phyloP scores from a whole-genome alignment of 805 yeast genomes.

The Schizosaccharomyces japonicus region DNA sequence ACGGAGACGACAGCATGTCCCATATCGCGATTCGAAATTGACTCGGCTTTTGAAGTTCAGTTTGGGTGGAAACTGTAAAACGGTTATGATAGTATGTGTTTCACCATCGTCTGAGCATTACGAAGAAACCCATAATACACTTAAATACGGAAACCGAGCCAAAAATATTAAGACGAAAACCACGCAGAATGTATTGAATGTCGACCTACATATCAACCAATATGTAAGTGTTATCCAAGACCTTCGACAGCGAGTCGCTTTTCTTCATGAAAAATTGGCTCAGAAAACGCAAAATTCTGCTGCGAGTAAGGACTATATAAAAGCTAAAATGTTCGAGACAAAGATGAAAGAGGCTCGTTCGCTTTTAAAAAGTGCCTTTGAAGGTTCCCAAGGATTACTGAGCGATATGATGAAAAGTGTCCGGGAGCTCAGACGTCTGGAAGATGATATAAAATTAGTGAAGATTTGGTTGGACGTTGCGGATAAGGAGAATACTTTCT shows the following conservation, averaged over 20 bases:
- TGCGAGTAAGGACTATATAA: neutral
- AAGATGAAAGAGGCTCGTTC: neutral
- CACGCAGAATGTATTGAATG: conserved; percentile 44
- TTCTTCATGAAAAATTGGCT: conserved; percentile 22
- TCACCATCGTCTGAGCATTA: conserved; percentile 61
- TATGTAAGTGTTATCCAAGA: conserved; percentile 65
- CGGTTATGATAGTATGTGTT: conserved; percentile 77
- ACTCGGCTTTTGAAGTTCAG: conserved; percentile 71
- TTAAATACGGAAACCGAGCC: conserved; percentile 78
- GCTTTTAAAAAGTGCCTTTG: neutral
- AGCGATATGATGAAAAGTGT: neutral
- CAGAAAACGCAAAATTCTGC: neutral
- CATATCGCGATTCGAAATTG: conserved; percentile 46
- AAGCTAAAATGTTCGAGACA: neutral
- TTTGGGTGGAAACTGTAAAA: conserved; percentile 67
- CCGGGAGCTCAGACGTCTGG: neutral
- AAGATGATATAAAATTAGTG: neutral
- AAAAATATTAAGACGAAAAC: conserved; percentile 70
- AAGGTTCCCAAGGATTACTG: neutral
- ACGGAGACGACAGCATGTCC: conserved; percentile 26
- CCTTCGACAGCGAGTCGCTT: conserved; percentile 52
- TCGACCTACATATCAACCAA: conserved; percentile 65
- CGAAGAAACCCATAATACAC: conserved; percentile 78
- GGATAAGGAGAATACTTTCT: no score
- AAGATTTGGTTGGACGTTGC: neutral